A percentile compares a stretch with the other conserved stretches of the same genome.
These are phyloP conservation scores for Conringia planisiliqua DNA, from an alignment of 345 rosid genomes.

Conservation along the genomic window DNA sequence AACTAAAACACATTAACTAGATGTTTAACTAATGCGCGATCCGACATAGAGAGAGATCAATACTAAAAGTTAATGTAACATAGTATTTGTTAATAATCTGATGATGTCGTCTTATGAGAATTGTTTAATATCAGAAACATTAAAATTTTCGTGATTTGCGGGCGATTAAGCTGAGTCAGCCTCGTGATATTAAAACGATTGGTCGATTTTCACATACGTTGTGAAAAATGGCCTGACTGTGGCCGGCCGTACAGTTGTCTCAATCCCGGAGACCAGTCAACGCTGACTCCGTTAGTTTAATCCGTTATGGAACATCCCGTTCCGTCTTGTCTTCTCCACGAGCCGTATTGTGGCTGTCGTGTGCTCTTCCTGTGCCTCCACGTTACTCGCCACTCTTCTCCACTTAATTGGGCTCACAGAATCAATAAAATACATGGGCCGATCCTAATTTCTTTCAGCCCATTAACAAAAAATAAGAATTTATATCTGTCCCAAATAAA, in stretches of 20 bases:
- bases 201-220: not conserved
- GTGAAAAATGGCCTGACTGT: constrained; percentile 5
- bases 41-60: not conserved
- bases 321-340: constrained; percentile 24
- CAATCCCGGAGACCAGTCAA: constrained; percentile 20
- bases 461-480: not conserved
- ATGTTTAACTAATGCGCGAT: not conserved
- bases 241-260: constrained; percentile 37
- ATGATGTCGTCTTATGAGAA: not conserved
- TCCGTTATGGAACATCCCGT: constrained; percentile 23
- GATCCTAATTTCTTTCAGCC: not conserved
- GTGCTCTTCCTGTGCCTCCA: constrained; percentile 14
- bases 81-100: not conserved
- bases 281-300: constrained; percentile 23
- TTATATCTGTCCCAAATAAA: too few relatives aligned
- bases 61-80: not conserved
- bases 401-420: not conserved
- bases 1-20: not conserved
- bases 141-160: constrained; percentile 17
- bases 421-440: not conserved
- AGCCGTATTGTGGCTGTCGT: constrained; percentile 8
- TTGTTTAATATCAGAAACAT: not conserved
- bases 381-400: not conserved
- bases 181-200: constrained; percentile 6
- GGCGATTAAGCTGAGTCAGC: constrained; percentile 21